Evolutionary conservation across 371 early-diverging fungal genomes (phyloP).

Genomic region (Mortierella sp.): DNA sequence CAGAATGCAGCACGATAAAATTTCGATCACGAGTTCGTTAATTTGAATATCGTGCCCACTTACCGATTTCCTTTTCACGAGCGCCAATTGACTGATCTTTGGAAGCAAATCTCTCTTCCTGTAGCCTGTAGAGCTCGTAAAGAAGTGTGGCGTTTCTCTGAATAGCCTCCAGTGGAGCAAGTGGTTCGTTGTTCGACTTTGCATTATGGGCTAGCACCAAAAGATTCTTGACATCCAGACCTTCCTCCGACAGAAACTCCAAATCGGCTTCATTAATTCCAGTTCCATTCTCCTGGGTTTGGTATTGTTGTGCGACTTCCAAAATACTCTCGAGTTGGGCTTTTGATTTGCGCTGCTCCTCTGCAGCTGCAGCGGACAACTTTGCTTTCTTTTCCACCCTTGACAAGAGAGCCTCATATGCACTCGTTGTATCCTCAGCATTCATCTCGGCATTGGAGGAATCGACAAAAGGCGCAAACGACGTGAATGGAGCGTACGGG

Average conservation of each 20-base stretch:
- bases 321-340: conserved; percentile 32
- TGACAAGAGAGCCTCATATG: conserved; percentile 28
- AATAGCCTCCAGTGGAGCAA: conserved; percentile 27
- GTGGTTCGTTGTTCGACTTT: conserved; percentile 6
- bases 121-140: conserved; percentile 42
- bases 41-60: not conserved
- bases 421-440: conserved; percentile 47
- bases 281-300: conserved; percentile 11
- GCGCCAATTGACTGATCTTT: conserved; percentile 39
- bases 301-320: conserved; percentile 40
- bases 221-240: conserved; percentile 29
- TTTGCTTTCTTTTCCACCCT: conserved; percentile 23
- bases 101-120: conserved; percentile 50
- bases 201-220: conserved; percentile 3
- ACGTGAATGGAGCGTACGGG: conserved; percentile 38
- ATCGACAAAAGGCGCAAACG: conserved; percentile 53
- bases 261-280: conserved; percentile 24
- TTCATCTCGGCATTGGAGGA: conserved; percentile 43
- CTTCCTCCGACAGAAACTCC: conserved; percentile 30
- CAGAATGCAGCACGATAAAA: not conserved
- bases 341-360: conserved; percentile 30
- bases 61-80: conserved; percentile 49
- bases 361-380: conserved; percentile 4
- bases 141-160: conserved; percentile 44
- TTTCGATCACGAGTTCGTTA: too few relatives aligned